Evolutionary conservation across 2,329 filamentous ascomycete species (phyloP).

Genomic region (Raffaelea arxii): DNA sequence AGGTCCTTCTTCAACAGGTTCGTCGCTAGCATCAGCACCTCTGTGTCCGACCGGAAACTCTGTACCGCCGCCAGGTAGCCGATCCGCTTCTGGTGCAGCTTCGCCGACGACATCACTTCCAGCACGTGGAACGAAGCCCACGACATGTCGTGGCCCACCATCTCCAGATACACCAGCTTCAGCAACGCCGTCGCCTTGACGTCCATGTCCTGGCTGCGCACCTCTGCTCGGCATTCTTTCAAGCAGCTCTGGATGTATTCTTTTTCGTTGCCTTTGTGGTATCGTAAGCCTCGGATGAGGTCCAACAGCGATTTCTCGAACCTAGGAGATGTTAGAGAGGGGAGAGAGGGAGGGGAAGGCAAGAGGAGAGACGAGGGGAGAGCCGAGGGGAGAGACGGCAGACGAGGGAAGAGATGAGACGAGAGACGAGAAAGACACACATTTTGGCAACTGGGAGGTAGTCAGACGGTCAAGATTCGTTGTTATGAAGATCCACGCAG

Average conservation of each 20-base stretch:
- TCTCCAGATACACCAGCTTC: slow-evolving; percentile 95
- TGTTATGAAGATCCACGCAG: too few relatives aligned
- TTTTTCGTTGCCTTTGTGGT: slow-evolving; percentile 89
- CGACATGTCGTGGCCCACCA: slow-evolving; percentile 99
- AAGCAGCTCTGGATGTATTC: slow-evolving; percentile 90
- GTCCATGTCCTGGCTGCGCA: slow-evolving; percentile 91
- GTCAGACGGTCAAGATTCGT: too few relatives aligned
- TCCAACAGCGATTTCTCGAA: slow-evolving; percentile 99
- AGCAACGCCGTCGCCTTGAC: slow-evolving; percentile 92
- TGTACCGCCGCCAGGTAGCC: slow-evolving; percentile 93
- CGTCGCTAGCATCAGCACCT: slow-evolving; percentile 94
- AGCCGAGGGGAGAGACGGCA: background rate
- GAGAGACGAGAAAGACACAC: background rate
- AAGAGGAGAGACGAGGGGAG: background rate
- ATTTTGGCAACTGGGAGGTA: too few relatives aligned
- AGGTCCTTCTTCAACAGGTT: slow-evolving; percentile 96
- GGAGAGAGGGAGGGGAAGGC: slow-evolving; percentile 9
- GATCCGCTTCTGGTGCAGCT: slow-evolving; percentile 90
- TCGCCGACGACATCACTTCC: slow-evolving; percentile 95
- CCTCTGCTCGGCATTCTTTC: slow-evolving; percentile 91
- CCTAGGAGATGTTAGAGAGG: slow-evolving; percentile 40
- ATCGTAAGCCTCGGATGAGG: slow-evolving; percentile 91
- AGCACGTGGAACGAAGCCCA: slow-evolving; percentile 98
- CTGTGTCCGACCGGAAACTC: slow-evolving; percentile 90
- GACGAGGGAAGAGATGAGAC: background rate